A percentile compares a stretch with the other conserved stretches of the same genome.
Conservation (phyloP, 148 eudicot species). For the Chenopodium formosanum region DNA sequence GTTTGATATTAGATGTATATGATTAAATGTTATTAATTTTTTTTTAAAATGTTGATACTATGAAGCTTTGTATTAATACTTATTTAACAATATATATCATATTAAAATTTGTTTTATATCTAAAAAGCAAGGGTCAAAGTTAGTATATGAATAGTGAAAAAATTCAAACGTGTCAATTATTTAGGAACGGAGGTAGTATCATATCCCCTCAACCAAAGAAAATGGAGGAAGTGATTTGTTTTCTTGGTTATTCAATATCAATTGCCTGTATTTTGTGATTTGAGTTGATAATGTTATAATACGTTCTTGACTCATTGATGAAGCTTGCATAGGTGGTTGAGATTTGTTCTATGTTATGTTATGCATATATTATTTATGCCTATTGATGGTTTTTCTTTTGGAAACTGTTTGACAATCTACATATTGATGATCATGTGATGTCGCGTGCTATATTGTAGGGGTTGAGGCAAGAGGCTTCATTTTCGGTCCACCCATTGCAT, state of each 20-base stretch:
- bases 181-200: too few relatives aligned
- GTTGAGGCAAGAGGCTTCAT: slow-evolving; percentile 97
- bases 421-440: not conserved
- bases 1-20: too few relatives aligned
- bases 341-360: not conserved
- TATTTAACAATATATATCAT: too few relatives aligned
- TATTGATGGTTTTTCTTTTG: not conserved
- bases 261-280: not conserved
- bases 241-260: not conserved
- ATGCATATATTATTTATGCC: not conserved
- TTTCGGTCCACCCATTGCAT: slow-evolving; percentile 95
- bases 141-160: too few relatives aligned
- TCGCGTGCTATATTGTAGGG: slow-evolving; percentile 45
- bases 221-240: too few relatives aligned
- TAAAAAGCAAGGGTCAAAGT: too few relatives aligned
- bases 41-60: too few relatives aligned
- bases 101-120: too few relatives aligned
- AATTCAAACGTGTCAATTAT: too few relatives aligned
- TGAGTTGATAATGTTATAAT: not conserved
- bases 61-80: too few relatives aligned
- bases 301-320: not conserved
- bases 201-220: too few relatives aligned
- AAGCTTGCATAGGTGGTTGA: not conserved
- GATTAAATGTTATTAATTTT: too few relatives aligned
- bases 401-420: not conserved